Base-by-base conservation (phyloP, 148 eudicot genomes). In the Agrostemma githago region DNA sequence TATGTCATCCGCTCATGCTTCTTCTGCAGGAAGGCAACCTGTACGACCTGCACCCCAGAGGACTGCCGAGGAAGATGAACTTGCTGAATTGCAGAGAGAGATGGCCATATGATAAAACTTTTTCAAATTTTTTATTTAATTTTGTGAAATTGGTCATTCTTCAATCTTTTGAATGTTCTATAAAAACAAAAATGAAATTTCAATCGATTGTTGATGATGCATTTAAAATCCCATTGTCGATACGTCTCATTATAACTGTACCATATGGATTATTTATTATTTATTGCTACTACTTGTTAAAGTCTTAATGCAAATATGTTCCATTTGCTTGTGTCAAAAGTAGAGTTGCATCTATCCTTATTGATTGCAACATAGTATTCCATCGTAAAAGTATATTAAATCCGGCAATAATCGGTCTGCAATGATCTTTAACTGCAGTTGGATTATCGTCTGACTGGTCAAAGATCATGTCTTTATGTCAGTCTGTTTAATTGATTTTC, bases 61-160 rank as follows among this genome's bases (percentile, higher is more conserved):
- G 84, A 80, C 73, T 80, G 77, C 88, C 51, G 86, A 86, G 74
- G 92, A 88, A 69, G 92, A 86, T 67, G 92, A 89, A 81, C 83
- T 88, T 70, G 89, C 88, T 43, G 89, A 89, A 48, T 66, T 88
- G 74, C 89, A 86, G 69, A 89, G 86, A 65, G 89, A 88, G 66
- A 76, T 88, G 87, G 86, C 88, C 43, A 80, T 84, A 20, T 88
- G 69, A 84, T 71, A 66, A 66, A 74, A 38, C 62, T 56, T 44
- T 38, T 40, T 72, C 39, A 11, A 4, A 15, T 34, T 51, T 43
- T 39, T 58, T 56, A 39, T 51, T 10, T 51, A 0, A 12, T 51
- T 51, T 51, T 4, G 15, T 51, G 56, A 51, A 51, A 51, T 51
- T 8, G 56, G 56, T 4, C 14, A 51, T 56, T 43, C 17, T 75